phyloP scores from a whole-genome alignment of 441 rosid genomes.

The Corymbia calophylla region DNA sequence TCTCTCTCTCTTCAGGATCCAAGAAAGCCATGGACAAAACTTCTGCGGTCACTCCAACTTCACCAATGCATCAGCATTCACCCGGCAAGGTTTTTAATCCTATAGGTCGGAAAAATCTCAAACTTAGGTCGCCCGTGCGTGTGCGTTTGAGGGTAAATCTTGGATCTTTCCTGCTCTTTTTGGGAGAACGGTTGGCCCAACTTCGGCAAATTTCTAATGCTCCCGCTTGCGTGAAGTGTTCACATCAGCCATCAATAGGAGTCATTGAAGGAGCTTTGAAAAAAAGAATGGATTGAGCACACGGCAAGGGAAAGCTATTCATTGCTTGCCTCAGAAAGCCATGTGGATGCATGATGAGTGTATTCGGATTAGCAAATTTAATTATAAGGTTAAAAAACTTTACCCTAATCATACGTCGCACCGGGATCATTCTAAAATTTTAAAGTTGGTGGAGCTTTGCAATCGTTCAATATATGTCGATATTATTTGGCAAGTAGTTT shows the following conservation, averaged over 20 bases:
- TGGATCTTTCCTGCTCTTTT: not conserved
- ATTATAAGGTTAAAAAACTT: not conserved
- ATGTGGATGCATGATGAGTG: not conserved
- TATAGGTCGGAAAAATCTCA: not conserved
- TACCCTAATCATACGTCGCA: not conserved
- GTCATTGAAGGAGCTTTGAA: not conserved
- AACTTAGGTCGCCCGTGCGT: not conserved
- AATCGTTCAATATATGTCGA: not conserved
- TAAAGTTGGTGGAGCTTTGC: not conserved
- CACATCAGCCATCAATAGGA: not conserved
- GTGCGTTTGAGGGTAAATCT: not conserved
- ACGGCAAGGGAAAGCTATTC: not conserved
- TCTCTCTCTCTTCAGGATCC: not conserved
- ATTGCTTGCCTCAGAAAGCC: not conserved
- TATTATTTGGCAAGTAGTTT: not conserved
- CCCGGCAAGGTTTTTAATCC: not conserved
- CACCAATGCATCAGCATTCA: not conserved
- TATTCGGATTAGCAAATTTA: not conserved
- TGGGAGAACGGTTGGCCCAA: not conserved
- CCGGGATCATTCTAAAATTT: not conserved
- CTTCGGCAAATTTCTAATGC: not conserved
- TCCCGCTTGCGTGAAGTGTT: not conserved
- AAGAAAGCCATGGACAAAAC: not conserved
- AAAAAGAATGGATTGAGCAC: not conserved
- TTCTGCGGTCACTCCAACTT: not conserved